Evolutionary conservation across 2,329 filamentous ascomycete species (phyloP).

Genomic region (Clarireedia homoeocarpa): DNA sequence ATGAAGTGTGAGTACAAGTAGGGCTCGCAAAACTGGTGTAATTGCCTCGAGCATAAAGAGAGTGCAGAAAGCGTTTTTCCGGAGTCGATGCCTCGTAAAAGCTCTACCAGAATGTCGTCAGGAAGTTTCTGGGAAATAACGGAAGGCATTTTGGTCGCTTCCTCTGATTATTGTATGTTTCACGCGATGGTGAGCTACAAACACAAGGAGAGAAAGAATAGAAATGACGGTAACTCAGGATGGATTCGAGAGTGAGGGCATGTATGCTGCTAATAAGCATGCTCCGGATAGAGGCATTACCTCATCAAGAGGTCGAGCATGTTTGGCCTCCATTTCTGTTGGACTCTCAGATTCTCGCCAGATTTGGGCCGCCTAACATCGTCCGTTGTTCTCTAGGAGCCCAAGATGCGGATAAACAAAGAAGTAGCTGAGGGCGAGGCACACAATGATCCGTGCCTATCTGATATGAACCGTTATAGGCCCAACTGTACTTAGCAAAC

Average conservation of each 20-base stretch:
- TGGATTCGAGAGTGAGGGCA: too few relatives aligned
- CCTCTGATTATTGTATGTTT: background rate
- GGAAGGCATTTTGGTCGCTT: background rate
- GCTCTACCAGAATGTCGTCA: background rate
- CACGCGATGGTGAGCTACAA: too few relatives aligned
- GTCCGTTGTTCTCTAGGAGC: too few relatives aligned
- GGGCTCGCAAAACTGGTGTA: slow-evolving; percentile 1
- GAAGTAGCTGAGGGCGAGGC: background rate
- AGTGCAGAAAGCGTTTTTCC: background rate
- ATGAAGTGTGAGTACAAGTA: slow-evolving; percentile 6
- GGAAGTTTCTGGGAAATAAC: background rate
- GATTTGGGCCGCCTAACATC: too few relatives aligned
- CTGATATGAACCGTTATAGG: background rate
- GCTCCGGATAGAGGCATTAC: too few relatives aligned
- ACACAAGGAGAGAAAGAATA: too few relatives aligned
- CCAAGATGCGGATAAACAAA: background rate
- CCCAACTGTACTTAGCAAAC: too few relatives aligned
- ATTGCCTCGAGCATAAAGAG: slow-evolving; percentile 1
- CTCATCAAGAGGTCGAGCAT: too few relatives aligned
- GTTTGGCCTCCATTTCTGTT: too few relatives aligned
- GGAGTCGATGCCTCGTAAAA: background rate
- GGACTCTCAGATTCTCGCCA: too few relatives aligned
- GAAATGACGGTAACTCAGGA: too few relatives aligned
- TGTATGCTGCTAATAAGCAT: too few relatives aligned
- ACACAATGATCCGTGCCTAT: background rate